phyloP scores from a whole-genome alignment of 164 flowering plant genomes.

The Umbilicus rupestris region DNA sequence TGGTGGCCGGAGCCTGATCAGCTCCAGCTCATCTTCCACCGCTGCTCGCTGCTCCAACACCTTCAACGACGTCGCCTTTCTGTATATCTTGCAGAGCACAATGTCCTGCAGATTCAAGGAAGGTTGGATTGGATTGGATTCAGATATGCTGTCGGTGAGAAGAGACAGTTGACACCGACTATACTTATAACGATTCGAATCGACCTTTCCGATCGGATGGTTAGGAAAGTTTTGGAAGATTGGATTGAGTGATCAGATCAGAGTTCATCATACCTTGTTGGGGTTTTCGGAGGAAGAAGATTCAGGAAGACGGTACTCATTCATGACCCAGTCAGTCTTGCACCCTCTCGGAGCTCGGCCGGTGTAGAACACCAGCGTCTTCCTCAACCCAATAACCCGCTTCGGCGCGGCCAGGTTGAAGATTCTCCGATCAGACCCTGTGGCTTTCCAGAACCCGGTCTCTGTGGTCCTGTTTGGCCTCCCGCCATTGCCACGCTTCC shows the following conservation, averaged over 20 bases:
- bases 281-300: slow-evolving; percentile 15
- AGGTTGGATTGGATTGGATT: too few relatives aligned
- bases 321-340: slow-evolving; percentile 97
- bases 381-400: slow-evolving; percentile 52
- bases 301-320: slow-evolving; percentile 72
- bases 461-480: slow-evolving; percentile 82
- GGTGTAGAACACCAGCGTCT: slow-evolving; percentile 81
- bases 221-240: background rate
- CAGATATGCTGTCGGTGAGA: too few relatives aligned
- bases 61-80: slow-evolving; percentile 87
- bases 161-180: too few relatives aligned
- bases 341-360: slow-evolving; percentile 76
- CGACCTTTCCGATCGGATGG: too few relatives aligned
- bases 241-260: too few relatives aligned
- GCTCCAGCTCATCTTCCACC: slow-evolving; percentile 41
- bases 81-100: slow-evolving; percentile 80
- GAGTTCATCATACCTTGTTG: slow-evolving; percentile 22
- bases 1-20: slow-evolving; percentile 3
- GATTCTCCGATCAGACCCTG: slow-evolving; percentile 77
- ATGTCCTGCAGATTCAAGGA: slow-evolving; percentile 36
- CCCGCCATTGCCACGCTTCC: slow-evolving; percentile 69
- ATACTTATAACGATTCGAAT: too few relatives aligned
- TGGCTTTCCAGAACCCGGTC: slow-evolving; percentile 92
- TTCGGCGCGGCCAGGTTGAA: slow-evolving; percentile 49
- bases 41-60: slow-evolving; percentile 81